phyloP scores from a whole-genome alignment of 306 rosid species.

The Trifolium repens region DNA sequence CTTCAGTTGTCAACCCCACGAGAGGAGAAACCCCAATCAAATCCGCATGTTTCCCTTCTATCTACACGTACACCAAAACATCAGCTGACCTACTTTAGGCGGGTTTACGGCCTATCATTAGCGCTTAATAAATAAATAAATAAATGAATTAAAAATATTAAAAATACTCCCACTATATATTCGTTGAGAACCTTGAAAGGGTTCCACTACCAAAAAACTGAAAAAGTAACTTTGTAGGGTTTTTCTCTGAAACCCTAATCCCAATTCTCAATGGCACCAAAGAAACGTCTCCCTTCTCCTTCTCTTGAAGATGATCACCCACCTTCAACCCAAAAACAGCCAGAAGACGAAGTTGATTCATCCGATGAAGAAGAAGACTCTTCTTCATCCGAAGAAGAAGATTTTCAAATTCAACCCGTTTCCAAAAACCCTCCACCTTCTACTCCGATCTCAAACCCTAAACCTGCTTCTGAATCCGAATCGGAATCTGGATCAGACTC shows the following conservation, averaged over 20 bases:
- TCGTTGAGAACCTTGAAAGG: too few relatives aligned
- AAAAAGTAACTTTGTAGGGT: too few relatives aligned
- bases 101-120: too few relatives aligned
- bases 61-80: too few relatives aligned
- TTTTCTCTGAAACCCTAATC: conserved; percentile 37
- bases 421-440: conserved; percentile 42
- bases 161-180: too few relatives aligned
- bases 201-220: too few relatives aligned
- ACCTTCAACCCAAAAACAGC: not conserved
- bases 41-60: too few relatives aligned
- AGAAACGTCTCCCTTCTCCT: conserved; percentile 61
- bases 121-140: too few relatives aligned
- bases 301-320: conserved; percentile 42
- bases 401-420: conserved; percentile 7
- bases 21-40: too few relatives aligned
- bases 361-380: conserved; percentile 47
- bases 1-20: too few relatives aligned
- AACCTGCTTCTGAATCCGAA: conserved; percentile 42
- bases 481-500: conserved; percentile 30
- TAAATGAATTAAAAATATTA: too few relatives aligned
- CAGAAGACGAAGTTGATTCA: not conserved
- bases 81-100: too few relatives aligned
- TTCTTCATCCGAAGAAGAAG: conserved; percentile 42
- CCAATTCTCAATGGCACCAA: conserved; percentile 49
- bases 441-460: conserved; percentile 30